Percentiles rank a stretch among this genome's conserved stretches.
Evolutionary conservation across 306 rosid species (phyloP).

Genomic region (Vicia villosa): DNA sequence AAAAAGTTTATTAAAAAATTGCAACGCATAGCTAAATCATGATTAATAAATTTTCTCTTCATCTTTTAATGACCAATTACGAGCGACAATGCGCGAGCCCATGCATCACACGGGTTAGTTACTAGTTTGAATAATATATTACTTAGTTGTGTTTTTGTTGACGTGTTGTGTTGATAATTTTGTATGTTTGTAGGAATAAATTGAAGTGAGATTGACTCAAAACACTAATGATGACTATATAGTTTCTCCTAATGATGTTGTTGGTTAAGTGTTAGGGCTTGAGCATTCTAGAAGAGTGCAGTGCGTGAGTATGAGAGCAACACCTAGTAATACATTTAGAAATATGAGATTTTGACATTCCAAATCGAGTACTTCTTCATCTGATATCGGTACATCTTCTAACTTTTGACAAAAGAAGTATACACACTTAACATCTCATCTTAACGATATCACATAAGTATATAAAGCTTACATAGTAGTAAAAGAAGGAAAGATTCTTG

Average conservation of each 20-base stretch:
- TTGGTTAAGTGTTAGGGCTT: no score
- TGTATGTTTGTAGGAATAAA: background rate
- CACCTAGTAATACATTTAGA: background rate
- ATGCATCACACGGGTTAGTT: no score
- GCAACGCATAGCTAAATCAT: no score
- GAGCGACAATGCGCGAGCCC: no score
- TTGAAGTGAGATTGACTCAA: background rate
- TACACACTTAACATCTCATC: background rate
- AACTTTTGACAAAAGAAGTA: no score
- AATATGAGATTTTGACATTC: background rate
- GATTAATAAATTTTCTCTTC: no score
- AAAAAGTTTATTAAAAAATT: no score
- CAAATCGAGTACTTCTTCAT: background rate
- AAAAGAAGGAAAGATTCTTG: no score
- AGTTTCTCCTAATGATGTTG: background rate
- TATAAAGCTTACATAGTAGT: no score
- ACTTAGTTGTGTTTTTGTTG: no score
- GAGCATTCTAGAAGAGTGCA: background rate
- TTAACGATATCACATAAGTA: background rate
- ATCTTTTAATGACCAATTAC: no score
- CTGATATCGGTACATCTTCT: background rate
- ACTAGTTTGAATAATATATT: background rate
- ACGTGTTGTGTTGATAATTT: background rate
- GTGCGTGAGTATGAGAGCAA: no score
- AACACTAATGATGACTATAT: background rate